These are phyloP conservation scores for Trichoderma cornu-damae DNA, from an alignment of 2,329 filamentous ascomycete species.

Conservation along the genomic window DNA sequence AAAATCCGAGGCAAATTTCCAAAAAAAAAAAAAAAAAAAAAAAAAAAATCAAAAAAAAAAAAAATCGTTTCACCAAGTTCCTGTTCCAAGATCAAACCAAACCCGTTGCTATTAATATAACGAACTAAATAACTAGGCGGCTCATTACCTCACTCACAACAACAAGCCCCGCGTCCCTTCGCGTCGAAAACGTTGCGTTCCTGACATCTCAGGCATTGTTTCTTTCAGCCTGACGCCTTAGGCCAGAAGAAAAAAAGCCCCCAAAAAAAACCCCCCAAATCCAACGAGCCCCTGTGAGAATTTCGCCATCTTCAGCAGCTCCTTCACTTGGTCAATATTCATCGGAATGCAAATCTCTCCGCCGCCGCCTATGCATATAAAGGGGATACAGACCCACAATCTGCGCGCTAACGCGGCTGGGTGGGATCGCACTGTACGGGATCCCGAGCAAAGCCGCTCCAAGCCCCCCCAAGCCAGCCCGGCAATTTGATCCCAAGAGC, in stretches of 20 bases:
- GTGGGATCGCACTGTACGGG: slow-evolving; percentile 10
- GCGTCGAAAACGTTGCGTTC: neutral
- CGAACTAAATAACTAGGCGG: no score
- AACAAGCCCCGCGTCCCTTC: neutral
- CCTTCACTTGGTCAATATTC: neutral
- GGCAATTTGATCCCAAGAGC: neutral
- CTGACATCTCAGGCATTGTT: slow-evolving; percentile 4
- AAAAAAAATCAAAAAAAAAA: no score
- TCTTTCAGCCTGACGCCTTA: slow-evolving; percentile 2
- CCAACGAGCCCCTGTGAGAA: slow-evolving; percentile 18
- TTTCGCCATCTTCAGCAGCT: neutral
- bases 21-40: no score
- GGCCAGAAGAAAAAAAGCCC: neutral
- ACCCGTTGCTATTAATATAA: neutral
- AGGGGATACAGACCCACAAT: neutral
- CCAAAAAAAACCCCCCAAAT: no score
- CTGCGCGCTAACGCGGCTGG: neutral
- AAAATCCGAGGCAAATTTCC: neutral
- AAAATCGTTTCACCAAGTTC: neutral
- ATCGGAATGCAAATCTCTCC: neutral
- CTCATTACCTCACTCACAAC: no score
- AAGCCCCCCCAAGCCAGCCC: slow-evolving; percentile 1
- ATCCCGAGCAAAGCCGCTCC: neutral
- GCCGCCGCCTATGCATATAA: slow-evolving; percentile 1
- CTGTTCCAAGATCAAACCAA: neutral